These are phyloP conservation scores for Paramecium sonneborni DNA, from an alignment of 73 alveolate genomes.

Conservation along the genomic window DNA sequence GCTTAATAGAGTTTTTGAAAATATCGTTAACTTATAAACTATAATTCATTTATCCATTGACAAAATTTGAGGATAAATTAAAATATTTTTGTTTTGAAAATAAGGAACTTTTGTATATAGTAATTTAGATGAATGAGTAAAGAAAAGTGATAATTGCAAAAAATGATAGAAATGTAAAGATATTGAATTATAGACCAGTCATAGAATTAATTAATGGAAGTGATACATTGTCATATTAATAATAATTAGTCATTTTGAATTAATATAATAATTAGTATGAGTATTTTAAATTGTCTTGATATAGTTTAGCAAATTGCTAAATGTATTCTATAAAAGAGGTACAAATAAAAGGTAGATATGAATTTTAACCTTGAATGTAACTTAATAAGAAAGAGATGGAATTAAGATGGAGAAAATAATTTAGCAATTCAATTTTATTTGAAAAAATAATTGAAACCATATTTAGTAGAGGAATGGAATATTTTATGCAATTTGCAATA, in stretches of 20 bases:
- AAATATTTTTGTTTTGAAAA: no score
- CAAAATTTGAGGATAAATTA: no score
- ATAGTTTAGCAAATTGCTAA: not conserved
- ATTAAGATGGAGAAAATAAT: not conserved
- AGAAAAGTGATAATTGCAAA: not conserved
- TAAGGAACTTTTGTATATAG: not conserved
- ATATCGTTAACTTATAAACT: no score
- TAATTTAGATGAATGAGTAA: not conserved
- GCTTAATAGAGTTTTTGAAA: no score
- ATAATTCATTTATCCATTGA: no score
- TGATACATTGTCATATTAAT: not conserved
- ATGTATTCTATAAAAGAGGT: not conserved
- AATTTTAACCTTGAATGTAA: slow-evolving; percentile 16
- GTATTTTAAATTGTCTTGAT: slow-evolving; percentile 13
- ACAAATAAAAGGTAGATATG: not conserved
- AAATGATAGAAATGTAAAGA: not conserved
- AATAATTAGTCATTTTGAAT: not conserved
- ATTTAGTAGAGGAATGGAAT: slow-evolving; percentile 33
- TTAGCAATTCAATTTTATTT: slow-evolving; percentile 9
- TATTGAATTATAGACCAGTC: slow-evolving; percentile 15
- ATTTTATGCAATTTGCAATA: not conserved
- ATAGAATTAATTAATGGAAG: not conserved
- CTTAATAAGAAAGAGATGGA: not conserved
- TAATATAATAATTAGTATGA: not conserved
- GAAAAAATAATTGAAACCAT: not conserved